Percentiles rank a stretch among this genome's conserved stretches.
These are phyloP conservation scores for Punctularia strigosozonata DNA, from an alignment of 768 basidiomycete species.

Conservation along the genomic window DNA sequence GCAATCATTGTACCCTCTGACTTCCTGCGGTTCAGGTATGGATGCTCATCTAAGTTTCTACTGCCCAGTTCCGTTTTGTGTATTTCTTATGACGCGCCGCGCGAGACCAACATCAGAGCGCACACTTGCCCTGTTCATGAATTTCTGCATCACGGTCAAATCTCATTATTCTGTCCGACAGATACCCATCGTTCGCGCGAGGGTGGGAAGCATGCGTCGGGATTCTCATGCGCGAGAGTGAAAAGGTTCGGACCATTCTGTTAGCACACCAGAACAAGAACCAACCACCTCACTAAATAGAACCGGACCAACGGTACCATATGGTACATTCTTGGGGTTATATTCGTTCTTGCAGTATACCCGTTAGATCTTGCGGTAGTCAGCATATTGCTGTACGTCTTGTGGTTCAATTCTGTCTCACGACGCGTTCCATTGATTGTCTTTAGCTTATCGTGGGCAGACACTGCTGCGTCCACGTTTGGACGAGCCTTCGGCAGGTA, in stretches of 20 bases:
- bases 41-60: too few species aligned
- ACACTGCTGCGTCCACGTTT: conserved; percentile 87
- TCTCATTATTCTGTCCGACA: too few species aligned
- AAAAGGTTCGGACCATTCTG: conserved; percentile 39
- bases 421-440: conserved; percentile 1
- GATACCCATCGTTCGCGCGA: conserved; percentile 48
- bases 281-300: conserved; percentile 18
- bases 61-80: too few species aligned
- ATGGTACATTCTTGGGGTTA: conserved; percentile 86
- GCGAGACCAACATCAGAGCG: too few species aligned
- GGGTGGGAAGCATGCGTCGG: conserved; percentile 64
- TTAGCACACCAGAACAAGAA: background rate
- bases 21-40: conserved; percentile 60
- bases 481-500: conserved; percentile 74
- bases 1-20: conserved; percentile 65
- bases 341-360: conserved; percentile 61
- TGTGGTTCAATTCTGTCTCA: conserved; percentile 3
- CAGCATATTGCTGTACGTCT: conserved; percentile 62
- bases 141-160: too few species aligned
- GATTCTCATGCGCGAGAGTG: conserved; percentile 83
- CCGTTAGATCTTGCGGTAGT: conserved; percentile 86
- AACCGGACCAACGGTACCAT: conserved; percentile 74
- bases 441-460: conserved; percentile 84
- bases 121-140: too few species aligned
- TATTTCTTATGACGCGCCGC: too few species aligned